Conservation (phyloP, 2,329 filamentous ascomycete species). For the Ophiosphaerella narmari region DNA sequence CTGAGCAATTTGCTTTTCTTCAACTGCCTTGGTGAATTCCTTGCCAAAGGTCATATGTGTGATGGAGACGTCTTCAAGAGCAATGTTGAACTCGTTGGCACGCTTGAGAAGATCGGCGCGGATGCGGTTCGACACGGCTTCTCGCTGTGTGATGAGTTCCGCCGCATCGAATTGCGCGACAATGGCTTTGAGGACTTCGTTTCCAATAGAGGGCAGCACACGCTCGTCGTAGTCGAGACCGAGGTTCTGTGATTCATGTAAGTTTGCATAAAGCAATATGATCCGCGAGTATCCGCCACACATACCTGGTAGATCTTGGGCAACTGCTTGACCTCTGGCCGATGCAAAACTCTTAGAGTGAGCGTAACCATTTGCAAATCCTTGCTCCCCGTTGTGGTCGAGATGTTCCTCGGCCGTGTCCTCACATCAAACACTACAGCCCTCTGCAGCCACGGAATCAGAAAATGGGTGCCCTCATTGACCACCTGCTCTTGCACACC, state of each 20-base stretch:
- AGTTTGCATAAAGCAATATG: not conserved
- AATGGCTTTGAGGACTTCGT: constrained; percentile 61
- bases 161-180: constrained; percentile 60
- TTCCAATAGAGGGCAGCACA: constrained; percentile 59
- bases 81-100: constrained; percentile 97
- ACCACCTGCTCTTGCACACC: constrained; percentile 92
- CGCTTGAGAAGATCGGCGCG: constrained; percentile 88
- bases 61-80: constrained; percentile 97
- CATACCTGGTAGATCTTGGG: constrained; percentile 98
- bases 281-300: constrained; percentile 2
- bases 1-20: constrained; percentile 99
- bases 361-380: constrained; percentile 99
- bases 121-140: constrained; percentile 95
- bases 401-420: constrained; percentile 96
- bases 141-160: constrained; percentile 91
- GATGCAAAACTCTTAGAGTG: constrained; percentile 91
- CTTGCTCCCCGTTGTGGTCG: constrained; percentile 96
- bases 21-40: constrained; percentile 97
- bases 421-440: constrained; percentile 96
- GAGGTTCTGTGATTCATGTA: constrained; percentile 70
- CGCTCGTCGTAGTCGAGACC: constrained; percentile 92
- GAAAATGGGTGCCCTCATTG: constrained; percentile 96
- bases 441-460: constrained; percentile 93
- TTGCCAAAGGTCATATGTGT: constrained; percentile 99
- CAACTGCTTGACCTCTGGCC: constrained; percentile 88